Evolutionary conservation across 352 stramenopile genomes (phyloP), one percentile per base, ranked within the genome.

Genomic region (Phytophthora megakarya): DNA sequence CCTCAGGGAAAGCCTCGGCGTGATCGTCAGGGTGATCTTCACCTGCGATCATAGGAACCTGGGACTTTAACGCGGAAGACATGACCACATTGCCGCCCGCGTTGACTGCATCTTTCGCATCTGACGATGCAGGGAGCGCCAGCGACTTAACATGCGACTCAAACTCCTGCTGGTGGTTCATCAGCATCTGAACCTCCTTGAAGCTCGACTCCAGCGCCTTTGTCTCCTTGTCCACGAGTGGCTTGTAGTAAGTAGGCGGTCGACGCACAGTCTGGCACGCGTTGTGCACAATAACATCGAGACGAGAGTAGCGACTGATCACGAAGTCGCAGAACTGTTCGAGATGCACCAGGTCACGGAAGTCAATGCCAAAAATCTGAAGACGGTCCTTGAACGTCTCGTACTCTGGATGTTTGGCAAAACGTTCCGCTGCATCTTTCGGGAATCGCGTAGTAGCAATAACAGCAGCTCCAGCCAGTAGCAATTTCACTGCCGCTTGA

Each of bases 251-350:
- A 16, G 83, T 90, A 10, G 88, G 84, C 42, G 96, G 96, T 16
- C 97, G 86, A 61, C 96, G 89, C 26, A 99, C 88, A 1, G 97
- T 99, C 80, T 99, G 97, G 78, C 97, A 99, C 9, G 97, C 97
- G 72, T 99, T 99, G 78, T 99, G 98, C 51, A 99, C 96, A 42
- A 99, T 86, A 37, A 98, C 90, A 76, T 99, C 95, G 32, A 99
- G 84, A n/a, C 94, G 94, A 46, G 83, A 77, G 65, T 95, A 91
- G 63, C 77, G 83, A 30, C 73, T 78, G 9, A 92, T 70, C 26
- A 95, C 84, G 61, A 90, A 92, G 65, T 93, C 87, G 19, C 95
- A 89, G 67, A 99, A 98, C 48, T 97, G 87, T 76, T 99, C 97
- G 19, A 99, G 65, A 50, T 97, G 94, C 13, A 97, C 91, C 11